Percentiles rank a stretch among this genome's conserved stretches.
Evolutionary conservation across 331 rosid species (phyloP).

Genomic region (Cydonia oblonga): DNA sequence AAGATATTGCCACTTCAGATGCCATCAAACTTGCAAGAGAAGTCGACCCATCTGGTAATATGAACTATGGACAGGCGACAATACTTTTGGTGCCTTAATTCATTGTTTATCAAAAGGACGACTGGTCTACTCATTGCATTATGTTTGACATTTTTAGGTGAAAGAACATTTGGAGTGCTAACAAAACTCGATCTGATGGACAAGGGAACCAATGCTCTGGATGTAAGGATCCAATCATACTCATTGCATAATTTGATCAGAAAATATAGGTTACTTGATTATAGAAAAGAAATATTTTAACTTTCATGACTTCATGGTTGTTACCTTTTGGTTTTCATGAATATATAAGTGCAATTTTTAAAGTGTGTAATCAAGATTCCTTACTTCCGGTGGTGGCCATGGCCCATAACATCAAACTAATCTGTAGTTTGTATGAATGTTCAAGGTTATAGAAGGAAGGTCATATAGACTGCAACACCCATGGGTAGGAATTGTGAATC

Average conservation of each 20-base stretch:
- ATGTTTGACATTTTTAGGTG: slow-evolving; percentile 52
- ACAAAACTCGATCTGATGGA: slow-evolving; percentile 99
- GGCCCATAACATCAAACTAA: slow-evolving; percentile 7
- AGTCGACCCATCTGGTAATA: slow-evolving; percentile 91
- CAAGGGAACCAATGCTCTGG: slow-evolving; percentile 95
- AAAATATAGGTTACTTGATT: background rate
- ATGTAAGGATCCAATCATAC: slow-evolving; percentile 41
- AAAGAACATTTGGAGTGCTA: slow-evolving; percentile 95
- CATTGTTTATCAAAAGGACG: background rate
- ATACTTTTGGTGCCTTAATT: background rate
- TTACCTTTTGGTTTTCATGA: slow-evolving; percentile 7
- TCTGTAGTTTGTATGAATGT: slow-evolving; percentile 21
- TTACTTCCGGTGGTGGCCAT: slow-evolving; percentile 4
- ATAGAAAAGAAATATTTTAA: background rate
- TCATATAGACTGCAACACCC: slow-evolving; percentile 94
- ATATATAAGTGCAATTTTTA: background rate
- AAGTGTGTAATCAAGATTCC: background rate
- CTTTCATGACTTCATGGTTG: background rate
- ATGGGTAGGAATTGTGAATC: slow-evolving; percentile 99
- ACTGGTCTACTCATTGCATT: background rate
- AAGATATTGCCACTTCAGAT: slow-evolving; percentile 99
- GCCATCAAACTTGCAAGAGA: slow-evolving; percentile 96
- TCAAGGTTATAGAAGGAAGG: slow-evolving; percentile 94
- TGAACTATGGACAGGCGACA: slow-evolving; percentile 6
- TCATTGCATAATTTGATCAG: background rate